A percentile compares a stretch with the other conserved stretches of the same genome.
Conservation (phyloP, 2,329 filamentous ascomycete genomes). For the Teratosphaeria epicoccoides region DNA sequence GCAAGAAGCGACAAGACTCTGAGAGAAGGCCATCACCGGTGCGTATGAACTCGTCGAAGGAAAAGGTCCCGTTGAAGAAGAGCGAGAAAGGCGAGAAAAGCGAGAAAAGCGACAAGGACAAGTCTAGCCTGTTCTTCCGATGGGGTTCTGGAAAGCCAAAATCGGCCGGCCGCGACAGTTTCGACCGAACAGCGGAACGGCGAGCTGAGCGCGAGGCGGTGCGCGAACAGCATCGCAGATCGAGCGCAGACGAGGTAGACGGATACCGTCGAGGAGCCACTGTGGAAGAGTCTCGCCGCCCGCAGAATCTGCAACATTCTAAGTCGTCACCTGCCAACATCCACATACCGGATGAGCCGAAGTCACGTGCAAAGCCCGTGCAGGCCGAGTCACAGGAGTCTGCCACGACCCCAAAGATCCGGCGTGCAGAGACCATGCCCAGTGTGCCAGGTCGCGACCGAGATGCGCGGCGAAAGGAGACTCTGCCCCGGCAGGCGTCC, state of each 20-base stretch:
- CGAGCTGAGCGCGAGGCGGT: slow-evolving; percentile 7
- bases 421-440: slow-evolving; percentile 36
- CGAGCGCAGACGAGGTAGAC: slow-evolving; percentile 14
- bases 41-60: slow-evolving; percentile 17
- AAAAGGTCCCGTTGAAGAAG: slow-evolving; percentile 19
- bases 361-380: slow-evolving; percentile 19
- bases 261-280: not conserved
- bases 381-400: slow-evolving; percentile 15
- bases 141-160: slow-evolving; percentile 17
- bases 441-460: slow-evolving; percentile 2
- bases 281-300: slow-evolving; percentile 4
- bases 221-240: slow-evolving; percentile 15
- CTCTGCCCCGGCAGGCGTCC: slow-evolving; percentile 13
- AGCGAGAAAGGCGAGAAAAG: too few species aligned
- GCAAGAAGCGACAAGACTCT: slow-evolving; percentile 6
- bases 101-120: slow-evolving; percentile 17
- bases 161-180: slow-evolving; percentile 10
- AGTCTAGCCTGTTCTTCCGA: slow-evolving; percentile 15
- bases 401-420: slow-evolving; percentile 22
- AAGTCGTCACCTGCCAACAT: slow-evolving; percentile 23
- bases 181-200: slow-evolving; percentile 6
- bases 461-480: slow-evolving; percentile 3
- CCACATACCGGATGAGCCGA: slow-evolving; percentile 13
- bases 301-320: slow-evolving; percentile 30
- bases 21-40: slow-evolving; percentile 19